Percentiles rank a stretch among this genome's conserved stretches.
Conservation (phyloP, 345 rosid species). For the Boechera retrofracta region DNA sequence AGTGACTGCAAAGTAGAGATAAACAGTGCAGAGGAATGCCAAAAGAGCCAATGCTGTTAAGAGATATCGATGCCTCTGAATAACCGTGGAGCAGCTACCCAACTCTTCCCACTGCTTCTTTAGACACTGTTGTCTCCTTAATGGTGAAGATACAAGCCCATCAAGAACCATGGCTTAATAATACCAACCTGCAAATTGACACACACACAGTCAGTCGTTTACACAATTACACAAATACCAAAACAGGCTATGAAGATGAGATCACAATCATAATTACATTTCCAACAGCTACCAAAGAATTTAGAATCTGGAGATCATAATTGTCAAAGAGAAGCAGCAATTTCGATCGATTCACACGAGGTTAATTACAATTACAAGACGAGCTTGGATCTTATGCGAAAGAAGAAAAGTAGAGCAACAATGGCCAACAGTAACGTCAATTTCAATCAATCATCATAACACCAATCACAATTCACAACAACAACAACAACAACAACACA, state of each 20-base stretch:
- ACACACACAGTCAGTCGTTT: not conserved
- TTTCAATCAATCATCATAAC: constrained; percentile 6
- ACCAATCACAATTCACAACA: not conserved
- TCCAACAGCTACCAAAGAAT: not conserved
- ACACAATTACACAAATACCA: not conserved
- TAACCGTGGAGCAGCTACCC: constrained; percentile 78
- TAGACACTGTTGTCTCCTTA: constrained; percentile 66
- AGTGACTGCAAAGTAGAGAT: constrained; percentile 91
- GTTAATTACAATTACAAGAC: not conserved
- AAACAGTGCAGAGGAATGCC: constrained; percentile 81
- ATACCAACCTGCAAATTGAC: constrained; percentile 30
- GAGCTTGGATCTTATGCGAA: constrained; percentile 19
- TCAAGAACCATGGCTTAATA: constrained; percentile 69
- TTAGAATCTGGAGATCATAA: not conserved
- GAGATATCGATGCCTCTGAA: constrained; percentile 84
- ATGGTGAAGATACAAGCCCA: constrained; percentile 70
- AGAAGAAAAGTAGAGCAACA: not conserved
- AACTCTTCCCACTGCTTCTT: constrained; percentile 77
- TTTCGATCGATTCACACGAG: not conserved
- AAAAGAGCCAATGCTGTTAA: constrained; percentile 78
- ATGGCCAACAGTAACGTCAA: not conserved
- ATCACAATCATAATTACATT: not conserved
- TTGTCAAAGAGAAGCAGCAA: not conserved
- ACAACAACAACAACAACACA: not conserved
- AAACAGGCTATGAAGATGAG: not conserved